Evolutionary conservation across 2,329 filamentous ascomycete species (phyloP), one percentile per base, ranked within the genome.

Genomic region (Alternaria ethzedia): DNA sequence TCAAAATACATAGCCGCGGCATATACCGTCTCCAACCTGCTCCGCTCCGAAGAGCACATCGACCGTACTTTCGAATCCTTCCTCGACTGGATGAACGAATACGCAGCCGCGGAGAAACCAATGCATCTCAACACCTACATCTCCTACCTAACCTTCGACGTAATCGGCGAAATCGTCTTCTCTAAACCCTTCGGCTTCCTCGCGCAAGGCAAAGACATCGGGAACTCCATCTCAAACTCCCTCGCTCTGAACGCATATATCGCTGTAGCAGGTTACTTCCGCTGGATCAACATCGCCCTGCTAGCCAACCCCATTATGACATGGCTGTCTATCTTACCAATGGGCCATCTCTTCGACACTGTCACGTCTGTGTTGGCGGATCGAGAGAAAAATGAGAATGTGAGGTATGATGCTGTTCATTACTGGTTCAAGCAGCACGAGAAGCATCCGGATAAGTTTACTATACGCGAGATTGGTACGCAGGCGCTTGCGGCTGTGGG

Each of bases 91-190:
- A 15, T 54, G 28, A 13, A 61, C 26, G 7, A 41, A 15, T 45
- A 44, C 15, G 44, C 52, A 20, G 2, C 43, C n/a, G 44, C 15
- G 4, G 30, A 50, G 28, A 57, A 50, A n/a, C 23, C 32, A 1
- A 57, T 61, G 32, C 7, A 59, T 8, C 44, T 59, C 81, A 17
- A 80, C 28, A 58, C 76, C 25, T 82, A 79, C 78, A 80, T 84
- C 57, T 82, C 78, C 57, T 82, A 59, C 83, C 77, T 64, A 57
- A 75, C 78, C 2, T 80, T 82, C 50, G 80, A 82, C 44, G 76
- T 81, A 2, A 67, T 82, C 6, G 78, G 77, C 1, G 75, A 81
- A 45, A 49, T 82, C 11, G 75, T 75, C 6, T 82, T 81, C 52
- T 72, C 75, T 1, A 71, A 74, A 36, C 70, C 71, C 15, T 71